Conservation (phyloP, 768 basidiomycete genomes). For the Galerina sulciceps region DNA sequence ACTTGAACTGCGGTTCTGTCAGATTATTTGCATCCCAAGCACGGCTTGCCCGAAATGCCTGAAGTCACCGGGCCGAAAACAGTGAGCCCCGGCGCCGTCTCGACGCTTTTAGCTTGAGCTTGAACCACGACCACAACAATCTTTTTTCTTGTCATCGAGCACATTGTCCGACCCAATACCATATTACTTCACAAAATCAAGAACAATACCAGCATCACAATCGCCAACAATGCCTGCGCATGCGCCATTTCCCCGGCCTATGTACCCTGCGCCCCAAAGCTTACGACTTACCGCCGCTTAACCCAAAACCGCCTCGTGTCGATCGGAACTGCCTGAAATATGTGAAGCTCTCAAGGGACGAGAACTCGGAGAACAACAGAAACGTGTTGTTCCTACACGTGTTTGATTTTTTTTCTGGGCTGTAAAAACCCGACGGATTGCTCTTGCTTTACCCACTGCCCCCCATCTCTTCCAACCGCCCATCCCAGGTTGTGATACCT, state of each 20-base stretch:
- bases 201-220: conserved; percentile 1
- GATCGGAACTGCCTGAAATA: conserved; percentile 4
- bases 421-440: background rate
- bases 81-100: too few species aligned
- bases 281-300: conserved; percentile 13
- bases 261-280: conserved; percentile 2
- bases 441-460: background rate
- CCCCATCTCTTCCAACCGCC: background rate
- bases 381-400: conserved; percentile 25
- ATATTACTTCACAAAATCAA: conserved; percentile 1
- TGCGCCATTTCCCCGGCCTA: background rate
- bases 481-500: background rate
- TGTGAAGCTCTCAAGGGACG: background rate
- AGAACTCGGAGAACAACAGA: conserved; percentile 13
- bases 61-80: too few species aligned
- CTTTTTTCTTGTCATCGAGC: background rate
- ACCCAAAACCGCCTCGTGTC: conserved; percentile 20
- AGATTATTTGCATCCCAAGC: too few species aligned
- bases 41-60: too few species aligned
- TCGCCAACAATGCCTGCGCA: conserved; percentile 1
- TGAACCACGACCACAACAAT: background rate
- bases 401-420: conserved; percentile 10
- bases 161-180: background rate
- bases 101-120: background rate
- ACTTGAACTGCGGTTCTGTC: too few species aligned